Evolutionary conservation across 148 eudicot genomes (phyloP).

Genomic region (Spergularia bocconei): DNA sequence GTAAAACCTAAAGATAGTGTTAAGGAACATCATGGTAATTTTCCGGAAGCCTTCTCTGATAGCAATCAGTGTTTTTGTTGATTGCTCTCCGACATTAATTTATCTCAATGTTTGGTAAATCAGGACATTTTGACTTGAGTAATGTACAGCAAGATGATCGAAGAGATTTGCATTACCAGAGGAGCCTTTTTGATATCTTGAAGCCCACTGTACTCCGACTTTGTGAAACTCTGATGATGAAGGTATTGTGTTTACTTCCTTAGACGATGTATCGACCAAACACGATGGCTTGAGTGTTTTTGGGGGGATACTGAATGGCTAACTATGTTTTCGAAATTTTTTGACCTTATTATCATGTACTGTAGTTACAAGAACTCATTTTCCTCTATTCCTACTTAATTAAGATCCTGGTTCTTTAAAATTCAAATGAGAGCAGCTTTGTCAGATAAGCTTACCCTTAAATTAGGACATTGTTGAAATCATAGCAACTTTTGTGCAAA

Average conservation of each 20-base stretch:
- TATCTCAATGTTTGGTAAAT: neutral
- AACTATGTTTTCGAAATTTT: too few species aligned
- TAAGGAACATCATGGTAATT: conserved; percentile 23
- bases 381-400: too few species aligned
- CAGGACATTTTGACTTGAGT: conserved; percentile 12
- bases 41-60: neutral
- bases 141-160: conserved; percentile 24
- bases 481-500: too few species aligned
- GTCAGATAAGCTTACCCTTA: too few species aligned
- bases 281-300: too few species aligned
- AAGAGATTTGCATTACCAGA: conserved; percentile 33
- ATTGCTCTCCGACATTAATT: neutral
- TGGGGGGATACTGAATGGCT: too few species aligned
- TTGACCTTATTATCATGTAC: too few species aligned
- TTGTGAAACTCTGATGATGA: conserved; percentile 47
- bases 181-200: conserved; percentile 40
- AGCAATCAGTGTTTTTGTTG: neutral
- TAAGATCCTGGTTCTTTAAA: too few species aligned
- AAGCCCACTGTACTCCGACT: conserved; percentile 39
- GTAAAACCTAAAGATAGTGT: conserved; percentile 20
- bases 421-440: too few species aligned
- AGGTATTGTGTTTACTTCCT: conserved; percentile 38
- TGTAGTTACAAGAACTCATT: too few species aligned
- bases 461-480: too few species aligned
- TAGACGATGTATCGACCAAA: neutral